Base-by-base conservation (phyloP, 1,139 yeast species). In the Debaryomyces sp. region DNA sequence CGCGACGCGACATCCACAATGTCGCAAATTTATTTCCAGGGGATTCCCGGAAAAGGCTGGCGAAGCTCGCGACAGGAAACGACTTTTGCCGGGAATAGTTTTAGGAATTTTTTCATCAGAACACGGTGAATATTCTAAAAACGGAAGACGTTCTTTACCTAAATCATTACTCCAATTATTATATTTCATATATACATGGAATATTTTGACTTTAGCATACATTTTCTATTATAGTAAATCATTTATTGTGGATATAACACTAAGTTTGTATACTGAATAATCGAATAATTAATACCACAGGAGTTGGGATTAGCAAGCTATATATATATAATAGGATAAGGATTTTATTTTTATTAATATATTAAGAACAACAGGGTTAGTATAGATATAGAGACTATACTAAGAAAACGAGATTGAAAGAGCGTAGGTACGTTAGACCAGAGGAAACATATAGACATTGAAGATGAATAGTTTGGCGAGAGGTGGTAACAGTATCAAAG, bases 1-100 rank as follows among this genome's bases (percentile, higher is more conserved):
- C 63, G 61, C 46, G 32, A 30, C 12, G 27, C 35, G 43, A 41
- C 43, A 30, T 41, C 30, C 3, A 3, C 17, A 43, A 46, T 46
- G 42, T 37, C 40, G 39, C 30, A 32, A 18, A 7, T 22, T 38
- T 23, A 23, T 33, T 18, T 4, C 44, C 23, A 2, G 38, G 38
- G n/a, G n/a, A n/a, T 17, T 5, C 8, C n/a, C 41, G 41, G 41
- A 24, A 8, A 10, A 7, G 13, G 30, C 12, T 23, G 38, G 21
- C 13, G 29, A 41, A 18, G 22, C 26, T 32, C 15, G 34, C n/a
- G 9, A 17, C 32, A 29, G 27, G 27, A 34, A 29, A 22, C 46
- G 46, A 41, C 4, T 13, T 34, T 40, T 38, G 40, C 50, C 50
- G 50, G 40, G 46, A 27, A 33, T 41, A 36, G 15, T 29, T 35